Percentiles rank a stretch among this genome's conserved stretches.
These are phyloP conservation scores for Ziziphus jujuba DNA, from an alignment of 306 rosid genomes.

Conservation along the genomic window DNA sequence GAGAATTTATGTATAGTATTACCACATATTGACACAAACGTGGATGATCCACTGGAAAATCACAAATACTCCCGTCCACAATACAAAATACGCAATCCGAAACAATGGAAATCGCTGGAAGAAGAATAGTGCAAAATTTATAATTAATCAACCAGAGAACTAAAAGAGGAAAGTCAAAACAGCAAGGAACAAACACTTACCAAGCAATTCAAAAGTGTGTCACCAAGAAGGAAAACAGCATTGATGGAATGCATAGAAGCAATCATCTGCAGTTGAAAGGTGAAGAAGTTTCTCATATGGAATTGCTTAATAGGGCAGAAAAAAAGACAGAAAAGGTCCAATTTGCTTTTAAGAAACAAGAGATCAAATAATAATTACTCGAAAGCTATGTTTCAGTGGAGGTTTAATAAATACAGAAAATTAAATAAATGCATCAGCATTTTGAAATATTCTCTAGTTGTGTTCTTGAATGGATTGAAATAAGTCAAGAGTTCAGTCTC, in stretches of 20 bases:
- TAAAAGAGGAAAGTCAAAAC: constrained; percentile 8
- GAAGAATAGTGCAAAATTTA: constrained; percentile 25
- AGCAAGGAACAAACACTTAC: constrained; percentile 40
- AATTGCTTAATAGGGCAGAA: not conserved
- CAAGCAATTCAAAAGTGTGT: constrained; percentile 67
- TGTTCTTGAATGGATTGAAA: too few relatives aligned
- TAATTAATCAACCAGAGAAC: constrained; percentile 1
- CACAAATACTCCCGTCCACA: constrained; percentile 77
- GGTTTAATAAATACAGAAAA: too few relatives aligned
- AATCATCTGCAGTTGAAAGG: constrained; percentile 51
- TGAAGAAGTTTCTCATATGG: constrained; percentile 11
- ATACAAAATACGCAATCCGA: constrained; percentile 72
- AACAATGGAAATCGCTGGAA: constrained; percentile 84
- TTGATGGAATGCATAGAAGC: constrained; percentile 82
- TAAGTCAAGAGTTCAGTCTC: too few relatives aligned
- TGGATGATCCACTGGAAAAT: constrained; percentile 85
- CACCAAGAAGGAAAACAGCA: constrained; percentile 78
- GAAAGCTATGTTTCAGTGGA: too few relatives aligned
- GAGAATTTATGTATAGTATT: constrained; percentile 21
- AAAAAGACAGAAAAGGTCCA: too few relatives aligned
- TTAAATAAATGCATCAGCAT: too few relatives aligned
- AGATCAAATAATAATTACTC: too few relatives aligned
- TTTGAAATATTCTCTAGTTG: too few relatives aligned
- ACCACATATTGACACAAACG: constrained; percentile 55
- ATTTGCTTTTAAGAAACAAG: too few relatives aligned